phyloP scores from a whole-genome alignment of 2,329 filamentous ascomycete genomes.

The Aureobasidium subglaciale region DNA sequence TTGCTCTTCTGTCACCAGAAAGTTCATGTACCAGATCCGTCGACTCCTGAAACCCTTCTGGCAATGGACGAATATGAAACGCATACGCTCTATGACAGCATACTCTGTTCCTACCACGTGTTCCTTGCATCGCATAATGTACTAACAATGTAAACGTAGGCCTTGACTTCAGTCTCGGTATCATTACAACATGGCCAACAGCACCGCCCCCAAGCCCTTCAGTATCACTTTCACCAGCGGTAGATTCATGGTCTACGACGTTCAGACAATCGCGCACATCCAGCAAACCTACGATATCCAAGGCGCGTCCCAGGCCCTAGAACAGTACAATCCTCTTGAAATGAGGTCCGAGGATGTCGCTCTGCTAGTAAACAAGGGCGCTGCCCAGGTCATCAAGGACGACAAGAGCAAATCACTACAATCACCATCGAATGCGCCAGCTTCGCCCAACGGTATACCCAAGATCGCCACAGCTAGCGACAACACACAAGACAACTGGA shows the following conservation, averaged over 20 bases:
- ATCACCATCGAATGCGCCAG: conserved; percentile 10
- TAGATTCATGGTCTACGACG: conserved; percentile 84
- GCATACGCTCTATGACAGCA: conserved; percentile 35
- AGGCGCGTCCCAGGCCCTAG: conserved; percentile 82
- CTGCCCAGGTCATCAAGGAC: conserved; percentile 78
- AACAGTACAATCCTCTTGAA: conserved; percentile 88
- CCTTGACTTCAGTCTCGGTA: conserved; percentile 41
- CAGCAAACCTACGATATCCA: conserved; percentile 77
- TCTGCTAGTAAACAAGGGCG: conserved; percentile 67
- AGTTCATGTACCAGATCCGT: conserved; percentile 29
- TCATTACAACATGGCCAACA: conserved; percentile 26
- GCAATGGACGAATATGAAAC: conserved; percentile 46
- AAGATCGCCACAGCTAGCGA: conserved; percentile 16
- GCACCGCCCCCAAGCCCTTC: conserved; percentile 48
- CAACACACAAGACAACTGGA: conserved; percentile 16
- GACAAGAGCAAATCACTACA: conserved; percentile 52
- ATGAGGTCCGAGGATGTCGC: conserved; percentile 85
- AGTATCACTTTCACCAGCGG: conserved; percentile 74
- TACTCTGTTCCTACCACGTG: neutral
- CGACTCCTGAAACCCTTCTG: conserved; percentile 62
- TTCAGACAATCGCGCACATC: conserved; percentile 68
- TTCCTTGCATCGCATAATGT: conserved; percentile 3
- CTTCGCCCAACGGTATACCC: conserved; percentile 27
- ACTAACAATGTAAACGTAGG: conserved; percentile 45
- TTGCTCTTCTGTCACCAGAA: too few relatives aligned